These are phyloP conservation scores for Eimeria acervulina DNA, from an alignment of 169 alveolate genomes.

Conservation along the genomic window DNA sequence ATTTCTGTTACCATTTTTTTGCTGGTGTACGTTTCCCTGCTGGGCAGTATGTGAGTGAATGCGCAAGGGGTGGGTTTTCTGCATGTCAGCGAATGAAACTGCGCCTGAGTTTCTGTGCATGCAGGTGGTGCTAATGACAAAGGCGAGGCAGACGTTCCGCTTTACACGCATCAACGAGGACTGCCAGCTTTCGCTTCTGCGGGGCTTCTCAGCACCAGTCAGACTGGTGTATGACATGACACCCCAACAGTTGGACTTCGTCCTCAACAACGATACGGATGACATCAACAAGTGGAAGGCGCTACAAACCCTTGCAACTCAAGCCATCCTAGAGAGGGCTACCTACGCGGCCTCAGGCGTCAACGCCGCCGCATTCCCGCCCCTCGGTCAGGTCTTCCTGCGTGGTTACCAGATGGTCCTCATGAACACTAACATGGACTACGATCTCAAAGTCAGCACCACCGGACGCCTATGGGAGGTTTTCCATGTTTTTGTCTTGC, in stretches of 20 bases:
- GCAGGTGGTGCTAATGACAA: constrained; percentile 29
- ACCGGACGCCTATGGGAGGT: too few relatives aligned
- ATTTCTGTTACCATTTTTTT: too few relatives aligned
- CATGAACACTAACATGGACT: background rate
- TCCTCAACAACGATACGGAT: constrained; percentile 92
- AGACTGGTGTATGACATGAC: constrained; percentile 88
- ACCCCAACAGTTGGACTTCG: constrained; percentile 90
- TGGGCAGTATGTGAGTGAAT: too few relatives aligned
- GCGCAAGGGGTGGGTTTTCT: too few relatives aligned
- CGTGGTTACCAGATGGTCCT: background rate
- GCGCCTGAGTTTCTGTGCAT: background rate
- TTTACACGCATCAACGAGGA: background rate
- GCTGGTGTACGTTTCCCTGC: too few relatives aligned
- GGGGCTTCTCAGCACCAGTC: constrained; percentile 96
- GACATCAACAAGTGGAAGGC: background rate
- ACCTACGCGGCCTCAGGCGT: background rate
- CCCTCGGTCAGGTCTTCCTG: background rate
- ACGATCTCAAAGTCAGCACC: background rate
- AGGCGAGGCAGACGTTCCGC: background rate
- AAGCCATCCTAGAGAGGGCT: background rate
- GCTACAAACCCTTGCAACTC: background rate
- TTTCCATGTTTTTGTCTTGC: too few relatives aligned
- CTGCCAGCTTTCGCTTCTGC: background rate
- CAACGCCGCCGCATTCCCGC: background rate
- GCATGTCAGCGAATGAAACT: too few relatives aligned